Percentiles rank a stretch among this genome's conserved stretches.
These are phyloP conservation scores for Nephelium lappaceum DNA, from an alignment of 345 rosid genomes.

Conservation along the genomic window DNA sequence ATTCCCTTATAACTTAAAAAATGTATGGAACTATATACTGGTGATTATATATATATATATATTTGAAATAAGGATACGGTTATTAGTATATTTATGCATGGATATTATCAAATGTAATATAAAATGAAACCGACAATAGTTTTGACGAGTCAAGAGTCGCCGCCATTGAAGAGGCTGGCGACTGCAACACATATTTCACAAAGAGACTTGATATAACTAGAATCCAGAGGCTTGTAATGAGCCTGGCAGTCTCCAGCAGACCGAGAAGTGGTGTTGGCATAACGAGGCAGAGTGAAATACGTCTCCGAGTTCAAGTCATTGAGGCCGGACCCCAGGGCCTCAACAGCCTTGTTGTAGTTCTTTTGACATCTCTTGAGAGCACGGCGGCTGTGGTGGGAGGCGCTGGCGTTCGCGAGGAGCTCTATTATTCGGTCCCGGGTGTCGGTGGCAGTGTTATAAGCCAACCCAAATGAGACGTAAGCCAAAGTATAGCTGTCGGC, in stretches of 20 bases:
- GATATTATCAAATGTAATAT: too few relatives aligned
- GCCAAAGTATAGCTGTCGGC: constrained; percentile 22
- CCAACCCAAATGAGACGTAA: constrained; percentile 24
- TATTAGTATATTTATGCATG: too few relatives aligned
- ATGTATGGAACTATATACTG: too few relatives aligned
- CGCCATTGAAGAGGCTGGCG: not conserved
- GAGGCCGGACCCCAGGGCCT: constrained; percentile 11
- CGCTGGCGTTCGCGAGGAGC: constrained; percentile 14
- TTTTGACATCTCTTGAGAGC: constrained; percentile 27
- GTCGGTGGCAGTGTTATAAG: constrained; percentile 20
- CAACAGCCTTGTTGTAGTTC: constrained; percentile 11
- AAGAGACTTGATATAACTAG: not conserved
- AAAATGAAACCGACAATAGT: too few relatives aligned
- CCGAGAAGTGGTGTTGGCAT: constrained; percentile 4
- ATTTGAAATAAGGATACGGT: too few relatives aligned
- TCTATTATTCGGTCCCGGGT: not conserved
- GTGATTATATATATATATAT: too few relatives aligned
- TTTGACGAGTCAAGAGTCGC: too few relatives aligned
- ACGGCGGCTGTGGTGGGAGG: not conserved
- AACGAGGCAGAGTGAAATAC: constrained; percentile 10
- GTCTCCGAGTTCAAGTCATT: constrained; percentile 27
- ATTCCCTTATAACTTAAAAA: too few relatives aligned
- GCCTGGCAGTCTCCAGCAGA: constrained; percentile 18
- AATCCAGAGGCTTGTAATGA: not conserved
- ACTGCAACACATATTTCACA: constrained; percentile 25